Evolutionary conservation across 2,329 filamentous ascomycete species (phyloP).

Genomic region (Xylaria hypoxylon): DNA sequence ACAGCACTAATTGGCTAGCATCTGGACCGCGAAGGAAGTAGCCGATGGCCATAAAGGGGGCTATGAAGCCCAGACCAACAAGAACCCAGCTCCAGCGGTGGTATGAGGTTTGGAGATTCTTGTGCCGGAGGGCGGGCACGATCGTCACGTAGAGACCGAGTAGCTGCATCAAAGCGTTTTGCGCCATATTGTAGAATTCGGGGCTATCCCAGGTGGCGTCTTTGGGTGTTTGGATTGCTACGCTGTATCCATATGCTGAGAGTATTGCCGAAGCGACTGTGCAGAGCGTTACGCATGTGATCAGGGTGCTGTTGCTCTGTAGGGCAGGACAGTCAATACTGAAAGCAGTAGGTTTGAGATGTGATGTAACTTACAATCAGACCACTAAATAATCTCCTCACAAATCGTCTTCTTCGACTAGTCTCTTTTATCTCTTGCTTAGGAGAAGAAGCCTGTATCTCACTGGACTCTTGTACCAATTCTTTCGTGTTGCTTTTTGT

Average conservation of each 20-base stretch:
- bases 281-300: constrained; percentile 7
- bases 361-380: constrained; percentile 14
- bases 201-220: not conserved
- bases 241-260: constrained; percentile 10
- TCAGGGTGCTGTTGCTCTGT: constrained; percentile 21
- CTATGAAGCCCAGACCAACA: not conserved
- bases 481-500: not conserved
- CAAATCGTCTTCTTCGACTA: not conserved
- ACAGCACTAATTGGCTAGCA: constrained; percentile 16
- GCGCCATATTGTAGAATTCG: constrained; percentile 14
- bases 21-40: constrained; percentile 4
- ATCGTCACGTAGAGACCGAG: constrained; percentile 16
- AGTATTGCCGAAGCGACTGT: constrained; percentile 17
- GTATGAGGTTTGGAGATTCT: constrained; percentile 10
- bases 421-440: not conserved
- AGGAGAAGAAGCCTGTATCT: not conserved
- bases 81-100: constrained; percentile 14
- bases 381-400: not conserved
- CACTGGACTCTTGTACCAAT: not conserved
- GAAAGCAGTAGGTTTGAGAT: not conserved
- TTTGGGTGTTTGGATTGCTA: not conserved
- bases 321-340: not conserved
- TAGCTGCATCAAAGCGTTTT: constrained; percentile 19
- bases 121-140: constrained; percentile 17
- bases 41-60: constrained; percentile 3